phyloP scores from a whole-genome alignment of 129 eudicot species.

The Logfia minima region DNA sequence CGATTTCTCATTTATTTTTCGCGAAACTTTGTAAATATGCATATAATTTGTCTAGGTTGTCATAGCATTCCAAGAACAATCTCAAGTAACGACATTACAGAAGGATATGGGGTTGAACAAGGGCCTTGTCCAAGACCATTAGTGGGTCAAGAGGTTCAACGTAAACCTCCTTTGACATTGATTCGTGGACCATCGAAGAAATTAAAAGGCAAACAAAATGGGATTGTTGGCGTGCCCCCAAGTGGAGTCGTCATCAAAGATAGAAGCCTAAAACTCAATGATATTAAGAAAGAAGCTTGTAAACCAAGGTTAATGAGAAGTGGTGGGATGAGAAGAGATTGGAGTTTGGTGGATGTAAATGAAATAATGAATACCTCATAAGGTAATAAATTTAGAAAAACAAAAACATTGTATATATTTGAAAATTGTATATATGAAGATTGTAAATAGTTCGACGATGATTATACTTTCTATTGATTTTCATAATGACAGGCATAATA shows the following conservation, averaged over 20 bases:
- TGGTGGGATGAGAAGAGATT: constrained; percentile 55
- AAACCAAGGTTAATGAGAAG: constrained; percentile 47
- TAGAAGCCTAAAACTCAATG: constrained; percentile 27
- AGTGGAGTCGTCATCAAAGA: constrained; percentile 17
- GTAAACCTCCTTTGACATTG: constrained; percentile 23
- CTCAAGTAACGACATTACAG: constrained; percentile 32
- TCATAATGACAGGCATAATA: background rate
- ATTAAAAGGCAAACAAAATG: constrained; percentile 9
- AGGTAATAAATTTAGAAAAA: background rate
- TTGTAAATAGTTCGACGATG: background rate
- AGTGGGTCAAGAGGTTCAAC: constrained; percentile 13
- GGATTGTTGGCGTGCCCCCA: constrained; percentile 17
- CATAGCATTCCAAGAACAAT: constrained; percentile 40
- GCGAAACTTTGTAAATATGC: constrained; percentile 17
- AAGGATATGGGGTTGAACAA: constrained; percentile 30
- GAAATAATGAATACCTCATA: constrained; percentile 28
- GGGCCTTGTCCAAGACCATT: constrained; percentile 18
- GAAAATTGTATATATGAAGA: constrained; percentile 1
- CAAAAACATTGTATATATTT: background rate
- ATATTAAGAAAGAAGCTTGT: constrained; percentile 13
- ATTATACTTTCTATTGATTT: background rate
- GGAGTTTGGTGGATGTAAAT: constrained; percentile 49
- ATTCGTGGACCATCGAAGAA: constrained; percentile 21
- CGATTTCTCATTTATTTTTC: background rate
- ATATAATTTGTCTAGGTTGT: constrained; percentile 43